Evolutionary conservation across 2,329 filamentous ascomycete genomes (phyloP).

Genomic region (Fusarium brachygibbosum): DNA sequence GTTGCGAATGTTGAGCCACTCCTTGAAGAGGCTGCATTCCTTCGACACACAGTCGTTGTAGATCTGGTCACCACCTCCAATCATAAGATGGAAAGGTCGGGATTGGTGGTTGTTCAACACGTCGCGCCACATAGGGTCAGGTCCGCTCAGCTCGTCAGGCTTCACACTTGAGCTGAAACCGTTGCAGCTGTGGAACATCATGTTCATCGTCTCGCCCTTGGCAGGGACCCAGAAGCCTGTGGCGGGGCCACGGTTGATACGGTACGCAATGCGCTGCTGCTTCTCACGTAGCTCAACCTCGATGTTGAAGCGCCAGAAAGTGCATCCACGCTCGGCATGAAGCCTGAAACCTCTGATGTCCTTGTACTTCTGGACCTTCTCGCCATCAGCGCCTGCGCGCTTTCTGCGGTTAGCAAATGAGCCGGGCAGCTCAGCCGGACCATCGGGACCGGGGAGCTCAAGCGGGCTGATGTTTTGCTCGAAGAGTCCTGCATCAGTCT

Average conservation of each 20-base stretch:
- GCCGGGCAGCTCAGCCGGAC: slow-evolving; percentile 63
- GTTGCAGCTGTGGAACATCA: slow-evolving; percentile 99
- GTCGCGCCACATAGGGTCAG: slow-evolving; percentile 97
- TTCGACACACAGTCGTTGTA: slow-evolving; percentile 90
- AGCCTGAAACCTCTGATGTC: slow-evolving; percentile 86
- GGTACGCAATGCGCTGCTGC: slow-evolving; percentile 92
- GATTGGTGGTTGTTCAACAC: slow-evolving; percentile 93
- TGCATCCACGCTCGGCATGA: slow-evolving; percentile 86
- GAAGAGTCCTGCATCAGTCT: slow-evolving; percentile 86
- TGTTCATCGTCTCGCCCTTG: slow-evolving; percentile 89
- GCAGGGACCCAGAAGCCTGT: slow-evolving; percentile 96
- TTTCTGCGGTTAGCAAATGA: slow-evolving; percentile 68
- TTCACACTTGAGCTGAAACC: slow-evolving; percentile 89
- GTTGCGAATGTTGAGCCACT: slow-evolving; percentile 88
- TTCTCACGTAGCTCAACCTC: slow-evolving; percentile 85
- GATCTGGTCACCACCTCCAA: slow-evolving; percentile 96
- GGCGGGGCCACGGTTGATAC: slow-evolving; percentile 91
- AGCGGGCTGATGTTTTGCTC: slow-evolving; percentile 72
- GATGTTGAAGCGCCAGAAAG: slow-evolving; percentile 97
- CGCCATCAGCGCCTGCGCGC: slow-evolving; percentile 76
- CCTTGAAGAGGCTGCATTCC: slow-evolving; percentile 80
- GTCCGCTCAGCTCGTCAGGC: slow-evolving; percentile 84
- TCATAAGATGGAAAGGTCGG: slow-evolving; percentile 96
- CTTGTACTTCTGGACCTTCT: slow-evolving; percentile 83
- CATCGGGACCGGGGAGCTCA: slow-evolving; percentile 59